Percentiles rank a stretch among this genome's conserved stretches.
Conservation (phyloP, 768 basidiomycete species). For the Phaffia australis region DNA sequence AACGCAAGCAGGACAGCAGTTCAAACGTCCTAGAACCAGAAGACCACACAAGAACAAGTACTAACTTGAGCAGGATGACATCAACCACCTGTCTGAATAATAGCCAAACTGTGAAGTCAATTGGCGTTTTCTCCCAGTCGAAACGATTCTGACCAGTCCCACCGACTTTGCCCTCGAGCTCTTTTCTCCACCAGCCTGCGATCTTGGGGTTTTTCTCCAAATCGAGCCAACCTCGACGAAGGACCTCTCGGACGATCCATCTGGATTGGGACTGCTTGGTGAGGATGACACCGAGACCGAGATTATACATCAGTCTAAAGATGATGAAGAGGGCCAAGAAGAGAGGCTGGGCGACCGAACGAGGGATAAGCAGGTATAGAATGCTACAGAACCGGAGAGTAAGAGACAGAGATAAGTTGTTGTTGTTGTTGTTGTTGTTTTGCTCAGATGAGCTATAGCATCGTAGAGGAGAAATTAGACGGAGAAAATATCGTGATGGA, state of each 20-base stretch:
- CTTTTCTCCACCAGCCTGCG: constrained; percentile 71
- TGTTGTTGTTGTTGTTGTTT: background rate
- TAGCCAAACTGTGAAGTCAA: constrained; percentile 94
- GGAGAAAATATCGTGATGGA: background rate
- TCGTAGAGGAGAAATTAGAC: background rate
- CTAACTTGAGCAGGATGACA: constrained; percentile 77
- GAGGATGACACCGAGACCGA: constrained; percentile 83
- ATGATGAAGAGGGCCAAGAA: constrained; percentile 53
- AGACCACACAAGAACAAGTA: constrained; percentile 25
- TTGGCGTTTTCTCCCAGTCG: constrained; percentile 79
- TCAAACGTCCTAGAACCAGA: background rate
- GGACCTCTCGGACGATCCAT: constrained; percentile 78
- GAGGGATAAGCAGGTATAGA: constrained; percentile 14
- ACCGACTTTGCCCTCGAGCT: constrained; percentile 87
- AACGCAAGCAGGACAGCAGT: background rate
- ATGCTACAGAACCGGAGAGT: constrained; percentile 1
- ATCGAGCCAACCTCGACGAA: constrained; percentile 82
- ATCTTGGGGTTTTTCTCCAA: constrained; percentile 47
- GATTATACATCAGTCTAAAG: constrained; percentile 86
- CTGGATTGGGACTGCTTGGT: constrained; percentile 90
- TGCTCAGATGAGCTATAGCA: background rate
- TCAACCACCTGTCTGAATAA: constrained; percentile 49
- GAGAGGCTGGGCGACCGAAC: constrained; percentile 1
- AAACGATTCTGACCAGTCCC: constrained; percentile 47
- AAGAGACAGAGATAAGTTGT: background rate